Conservation (phyloP, 805 yeast species). For the Pichia cabralensis region DNA sequence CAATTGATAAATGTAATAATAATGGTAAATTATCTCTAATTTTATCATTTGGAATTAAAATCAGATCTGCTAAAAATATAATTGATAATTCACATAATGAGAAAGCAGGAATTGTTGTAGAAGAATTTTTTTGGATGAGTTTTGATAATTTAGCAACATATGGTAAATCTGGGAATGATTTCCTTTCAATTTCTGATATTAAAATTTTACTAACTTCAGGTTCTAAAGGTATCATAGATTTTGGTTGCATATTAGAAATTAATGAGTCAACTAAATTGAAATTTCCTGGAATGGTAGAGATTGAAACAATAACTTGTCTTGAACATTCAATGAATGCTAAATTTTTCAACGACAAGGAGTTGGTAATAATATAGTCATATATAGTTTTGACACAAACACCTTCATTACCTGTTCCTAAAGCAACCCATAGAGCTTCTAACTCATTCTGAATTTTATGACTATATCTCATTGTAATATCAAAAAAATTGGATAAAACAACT, state of each 20-base stretch:
- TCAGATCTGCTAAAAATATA: slow-evolving; percentile 73
- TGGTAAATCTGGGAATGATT: slow-evolving; percentile 34
- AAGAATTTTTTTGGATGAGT: slow-evolving; percentile 39
- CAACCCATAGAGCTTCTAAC: slow-evolving; percentile 92
- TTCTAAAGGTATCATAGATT: slow-evolving; percentile 67
- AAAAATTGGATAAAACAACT: slow-evolving; percentile 72
- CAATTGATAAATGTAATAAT: slow-evolving; percentile 68
- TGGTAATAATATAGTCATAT: slow-evolving; percentile 56
- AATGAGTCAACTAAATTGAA: slow-evolving; percentile 51
- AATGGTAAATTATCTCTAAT: slow-evolving; percentile 55
- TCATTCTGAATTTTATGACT: slow-evolving; percentile 71
- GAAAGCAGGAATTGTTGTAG: slow-evolving; percentile 47
- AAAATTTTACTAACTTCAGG: slow-evolving; percentile 9
- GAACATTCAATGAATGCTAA: slow-evolving; percentile 69
- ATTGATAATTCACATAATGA: slow-evolving; percentile 83
- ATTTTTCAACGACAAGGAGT: slow-evolving; percentile 61
- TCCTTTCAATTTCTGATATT: slow-evolving; percentile 9
- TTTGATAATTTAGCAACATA: slow-evolving; percentile 67
- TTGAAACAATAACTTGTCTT: slow-evolving; percentile 70
- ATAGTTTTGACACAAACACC: slow-evolving; percentile 57
- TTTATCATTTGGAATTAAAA: slow-evolving; percentile 56
- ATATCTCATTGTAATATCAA: slow-evolving; percentile 76
- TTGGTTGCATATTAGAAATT: slow-evolving; percentile 67
- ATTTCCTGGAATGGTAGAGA: slow-evolving; percentile 46
- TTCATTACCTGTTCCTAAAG: slow-evolving; percentile 69